Evolutionary conservation across 106 monocot genomes (phyloP).

Genomic region (Xerophyta viscosa): DNA sequence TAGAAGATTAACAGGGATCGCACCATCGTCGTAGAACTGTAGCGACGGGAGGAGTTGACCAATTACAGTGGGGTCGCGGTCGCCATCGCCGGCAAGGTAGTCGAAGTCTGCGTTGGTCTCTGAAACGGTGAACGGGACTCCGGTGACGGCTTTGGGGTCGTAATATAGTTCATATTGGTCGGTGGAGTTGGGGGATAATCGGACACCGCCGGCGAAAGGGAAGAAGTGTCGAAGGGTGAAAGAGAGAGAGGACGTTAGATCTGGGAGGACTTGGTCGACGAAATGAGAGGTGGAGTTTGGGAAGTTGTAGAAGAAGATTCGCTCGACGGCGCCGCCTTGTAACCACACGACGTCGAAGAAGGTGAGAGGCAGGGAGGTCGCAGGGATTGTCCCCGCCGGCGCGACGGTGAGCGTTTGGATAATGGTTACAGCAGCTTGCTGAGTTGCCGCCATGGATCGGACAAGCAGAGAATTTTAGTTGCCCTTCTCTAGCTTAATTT

Average conservation of each 20-base stretch:
- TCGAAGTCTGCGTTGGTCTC: constrained; percentile 19
- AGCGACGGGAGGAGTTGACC: no score
- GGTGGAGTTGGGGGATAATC: constrained; percentile 1
- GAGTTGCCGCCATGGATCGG: no score
- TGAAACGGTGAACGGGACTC: constrained; percentile 18
- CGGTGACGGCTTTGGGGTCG: constrained; percentile 16
- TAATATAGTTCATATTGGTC: constrained; percentile 23
- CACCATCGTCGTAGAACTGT: no score
- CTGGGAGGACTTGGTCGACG: constrained; percentile 18
- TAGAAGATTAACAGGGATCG: no score
- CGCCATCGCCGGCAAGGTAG: constrained; percentile 4
- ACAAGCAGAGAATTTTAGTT: no score
- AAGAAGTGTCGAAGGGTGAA: constrained; percentile 33
- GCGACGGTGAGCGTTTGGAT: no score
- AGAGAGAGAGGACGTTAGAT: constrained; percentile 48
- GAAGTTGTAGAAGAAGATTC: constrained; percentile 45
- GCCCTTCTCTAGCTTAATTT: no score
- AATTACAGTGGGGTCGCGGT: constrained; percentile 8
- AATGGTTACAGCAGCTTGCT: no score
- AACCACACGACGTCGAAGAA: constrained; percentile 35
- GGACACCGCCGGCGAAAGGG: constrained; percentile 25
- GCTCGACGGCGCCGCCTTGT: constrained; percentile 17
- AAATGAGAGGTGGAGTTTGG: constrained; percentile 17
- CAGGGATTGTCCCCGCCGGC: background rate
- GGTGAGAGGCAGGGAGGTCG: constrained; percentile 13